Conservation (phyloP, 2,329 filamentous ascomycete species). For the Neonectria faginata region DNA sequence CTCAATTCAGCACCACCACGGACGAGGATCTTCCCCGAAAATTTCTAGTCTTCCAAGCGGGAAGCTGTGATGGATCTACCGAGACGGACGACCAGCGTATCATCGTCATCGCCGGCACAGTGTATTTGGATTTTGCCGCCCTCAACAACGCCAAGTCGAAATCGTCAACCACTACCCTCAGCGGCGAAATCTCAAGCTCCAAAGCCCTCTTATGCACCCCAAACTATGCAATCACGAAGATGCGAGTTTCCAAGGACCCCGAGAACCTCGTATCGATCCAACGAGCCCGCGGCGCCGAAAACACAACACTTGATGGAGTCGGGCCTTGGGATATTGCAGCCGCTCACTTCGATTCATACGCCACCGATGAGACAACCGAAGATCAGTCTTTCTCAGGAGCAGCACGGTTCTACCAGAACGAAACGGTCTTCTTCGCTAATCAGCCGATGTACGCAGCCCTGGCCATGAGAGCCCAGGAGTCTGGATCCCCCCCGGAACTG, state of each 20-base stretch:
- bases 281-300: constrained; percentile 19
- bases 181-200: constrained; percentile 32
- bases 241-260: constrained; percentile 35
- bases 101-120: constrained; percentile 35
- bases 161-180: constrained; percentile 18
- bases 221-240: constrained; percentile 35
- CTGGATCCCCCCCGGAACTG: constrained; percentile 34
- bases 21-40: constrained; percentile 29
- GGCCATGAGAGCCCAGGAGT: constrained; percentile 41
- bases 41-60: constrained; percentile 36
- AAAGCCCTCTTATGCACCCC: constrained; percentile 39
- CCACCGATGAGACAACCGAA: constrained; percentile 15
- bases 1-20: constrained; percentile 29
- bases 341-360: constrained; percentile 38
- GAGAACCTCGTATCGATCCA: constrained; percentile 30
- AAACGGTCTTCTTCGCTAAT: constrained; percentile 47
- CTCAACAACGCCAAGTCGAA: constrained; percentile 33
- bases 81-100: constrained; percentile 39
- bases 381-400: constrained; percentile 15
- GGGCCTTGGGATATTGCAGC: constrained; percentile 37
- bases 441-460: constrained; percentile 50
- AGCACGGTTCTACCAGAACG: constrained; percentile 36
- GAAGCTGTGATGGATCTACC: constrained; percentile 35
- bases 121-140: constrained; percentile 34
- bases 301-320: constrained; percentile 36